phyloP scores from a whole-genome alignment of 306 rosid species.

The Carpinus fangiana region DNA sequence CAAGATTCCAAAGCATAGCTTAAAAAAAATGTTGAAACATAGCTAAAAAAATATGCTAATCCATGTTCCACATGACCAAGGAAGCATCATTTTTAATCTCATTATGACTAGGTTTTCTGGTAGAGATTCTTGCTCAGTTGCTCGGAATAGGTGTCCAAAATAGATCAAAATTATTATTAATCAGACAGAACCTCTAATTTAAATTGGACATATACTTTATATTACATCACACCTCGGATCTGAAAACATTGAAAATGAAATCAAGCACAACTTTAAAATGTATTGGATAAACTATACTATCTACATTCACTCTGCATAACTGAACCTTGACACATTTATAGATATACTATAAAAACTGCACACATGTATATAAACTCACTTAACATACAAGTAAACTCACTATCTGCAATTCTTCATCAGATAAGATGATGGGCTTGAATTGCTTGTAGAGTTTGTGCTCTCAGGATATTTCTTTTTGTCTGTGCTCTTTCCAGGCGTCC shows the following conservation, averaged over 20 bases:
- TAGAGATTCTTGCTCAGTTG: no score
- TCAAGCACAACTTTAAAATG: neutral
- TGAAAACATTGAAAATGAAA: neutral
- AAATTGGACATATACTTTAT: neutral
- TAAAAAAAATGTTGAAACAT: no score
- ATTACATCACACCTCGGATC: neutral
- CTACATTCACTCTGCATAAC: neutral
- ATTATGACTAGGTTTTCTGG: no score
- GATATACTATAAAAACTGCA: neutral
- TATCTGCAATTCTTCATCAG: constrained; percentile 80
- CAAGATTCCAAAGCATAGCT: no score
- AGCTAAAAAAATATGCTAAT: no score
- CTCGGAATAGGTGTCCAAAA: no score
- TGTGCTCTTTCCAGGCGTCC: constrained; percentile 58
- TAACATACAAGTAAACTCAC: neutral
- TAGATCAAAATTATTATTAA: neutral
- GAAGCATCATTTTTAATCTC: no score
- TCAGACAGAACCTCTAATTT: neutral
- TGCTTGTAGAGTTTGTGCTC: constrained; percentile 33
- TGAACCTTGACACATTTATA: neutral
- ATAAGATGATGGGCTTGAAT: constrained; percentile 71
- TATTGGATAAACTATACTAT: neutral
- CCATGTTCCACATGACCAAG: no score
- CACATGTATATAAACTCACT: neutral
- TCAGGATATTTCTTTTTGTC: constrained; percentile 46